A percentile compares a stretch with the other conserved stretches of the same genome.
Evolutionary conservation across 345 rosid genomes (phyloP).

Genomic region (Schrenkiella parvula): DNA sequence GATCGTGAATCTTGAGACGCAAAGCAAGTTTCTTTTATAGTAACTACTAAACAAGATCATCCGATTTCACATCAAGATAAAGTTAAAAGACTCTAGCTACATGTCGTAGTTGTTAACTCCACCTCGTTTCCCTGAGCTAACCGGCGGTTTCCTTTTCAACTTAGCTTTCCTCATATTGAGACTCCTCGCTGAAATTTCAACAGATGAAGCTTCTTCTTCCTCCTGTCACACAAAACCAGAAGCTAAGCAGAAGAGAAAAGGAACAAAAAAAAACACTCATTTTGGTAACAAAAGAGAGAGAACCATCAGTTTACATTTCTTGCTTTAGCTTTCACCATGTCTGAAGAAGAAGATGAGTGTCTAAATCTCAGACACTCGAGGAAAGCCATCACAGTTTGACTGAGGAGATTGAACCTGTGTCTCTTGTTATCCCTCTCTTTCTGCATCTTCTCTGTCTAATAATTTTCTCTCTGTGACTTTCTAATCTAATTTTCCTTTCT

Average conservation of each 20-base stretch:
- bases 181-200: slow-evolving; percentile 22
- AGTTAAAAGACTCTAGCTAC: slow-evolving; percentile 10
- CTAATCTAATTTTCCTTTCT: not conserved
- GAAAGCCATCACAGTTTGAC: slow-evolving; percentile 6
- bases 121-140: slow-evolving; percentile 25
- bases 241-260: not conserved
- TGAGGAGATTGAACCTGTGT: slow-evolving; percentile 3
- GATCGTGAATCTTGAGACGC: slow-evolving; percentile 1
- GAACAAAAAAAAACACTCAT: not conserved
- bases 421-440: slow-evolving; percentile 6
- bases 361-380: slow-evolving; percentile 9
- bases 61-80: not conserved
- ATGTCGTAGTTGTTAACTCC: slow-evolving; percentile 25
- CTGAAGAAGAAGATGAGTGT: slow-evolving; percentile 23
- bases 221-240: slow-evolving; percentile 15
- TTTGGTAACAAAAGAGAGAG: not conserved
- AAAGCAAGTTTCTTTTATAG: slow-evolving; percentile 1
- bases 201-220: slow-evolving; percentile 4
- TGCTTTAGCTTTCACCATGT: slow-evolving; percentile 9
- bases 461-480: not conserved
- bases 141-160: slow-evolving; percentile 4
- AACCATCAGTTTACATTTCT: slow-evolving; percentile 5
- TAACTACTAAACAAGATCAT: not conserved
- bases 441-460: slow-evolving; percentile 3
- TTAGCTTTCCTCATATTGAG: not conserved